Evolutionary conservation across 441 rosid genomes (phyloP).

Genomic region (Populus hybrid): DNA sequence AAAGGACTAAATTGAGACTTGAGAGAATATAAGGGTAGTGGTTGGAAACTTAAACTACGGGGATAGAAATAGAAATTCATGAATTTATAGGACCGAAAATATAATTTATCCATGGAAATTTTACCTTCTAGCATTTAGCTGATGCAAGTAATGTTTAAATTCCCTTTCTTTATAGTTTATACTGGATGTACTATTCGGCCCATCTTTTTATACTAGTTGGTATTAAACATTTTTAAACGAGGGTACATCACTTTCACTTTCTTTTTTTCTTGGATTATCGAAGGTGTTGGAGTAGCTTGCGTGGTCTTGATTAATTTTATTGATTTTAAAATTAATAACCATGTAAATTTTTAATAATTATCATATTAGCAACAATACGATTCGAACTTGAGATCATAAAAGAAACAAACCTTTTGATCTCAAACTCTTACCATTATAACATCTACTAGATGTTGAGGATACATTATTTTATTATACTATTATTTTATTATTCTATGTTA

Average conservation of each 20-base stretch:
- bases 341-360: accelerated
- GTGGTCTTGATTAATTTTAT: no score
- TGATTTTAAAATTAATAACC: accelerated
- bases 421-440: no score
- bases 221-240: background rate
- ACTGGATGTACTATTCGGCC: background rate
- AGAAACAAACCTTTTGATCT: no score
- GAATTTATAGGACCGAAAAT: background rate
- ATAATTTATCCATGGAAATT: background rate
- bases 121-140: background rate
- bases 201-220: no score
- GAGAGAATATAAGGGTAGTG: background rate
- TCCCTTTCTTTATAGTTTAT: background rate
- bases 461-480: no score
- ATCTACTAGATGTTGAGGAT: no score
- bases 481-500: no score
- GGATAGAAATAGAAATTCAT: background rate
- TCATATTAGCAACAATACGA: accelerated
- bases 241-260: no score
- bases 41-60: background rate
- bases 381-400: accelerated
- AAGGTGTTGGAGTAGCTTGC: no score
- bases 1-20: background rate
- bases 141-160: background rate
- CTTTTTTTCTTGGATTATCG: no score